phyloP scores from a whole-genome alignment of 257 asterid species.

The Solanum neorickii region DNA sequence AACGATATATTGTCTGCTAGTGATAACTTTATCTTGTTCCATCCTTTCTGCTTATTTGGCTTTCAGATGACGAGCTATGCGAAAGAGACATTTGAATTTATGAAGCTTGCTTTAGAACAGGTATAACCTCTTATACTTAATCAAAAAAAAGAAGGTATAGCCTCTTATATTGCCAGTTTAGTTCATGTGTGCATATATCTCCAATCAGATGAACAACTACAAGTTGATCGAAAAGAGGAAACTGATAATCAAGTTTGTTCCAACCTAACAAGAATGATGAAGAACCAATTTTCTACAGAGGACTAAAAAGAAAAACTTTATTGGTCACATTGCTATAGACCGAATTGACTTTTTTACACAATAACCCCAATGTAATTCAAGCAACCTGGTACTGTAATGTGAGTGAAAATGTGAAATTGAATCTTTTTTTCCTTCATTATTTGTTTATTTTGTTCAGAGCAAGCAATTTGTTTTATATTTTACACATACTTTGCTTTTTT shows the following conservation, averaged over 20 bases:
- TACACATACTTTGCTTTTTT: neutral
- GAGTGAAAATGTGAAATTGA: neutral
- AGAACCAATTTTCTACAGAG: neutral
- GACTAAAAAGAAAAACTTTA: neutral
- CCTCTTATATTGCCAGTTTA: neutral
- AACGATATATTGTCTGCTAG: neutral
- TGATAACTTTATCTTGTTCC: neutral
- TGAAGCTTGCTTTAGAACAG: slow-evolving; percentile 77
- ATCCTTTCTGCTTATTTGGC: neutral
- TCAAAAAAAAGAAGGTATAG: slow-evolving; percentile 23
- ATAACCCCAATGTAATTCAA: neutral
- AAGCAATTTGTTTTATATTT: neutral
- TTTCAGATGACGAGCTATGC: slow-evolving; percentile 25
- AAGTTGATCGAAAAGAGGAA: neutral
- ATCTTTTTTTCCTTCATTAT: neutral
- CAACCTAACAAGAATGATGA: neutral
- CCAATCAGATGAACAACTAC: neutral
- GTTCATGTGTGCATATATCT: neutral
- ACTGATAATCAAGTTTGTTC: neutral
- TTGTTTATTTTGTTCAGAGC: neutral
- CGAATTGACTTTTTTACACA: neutral
- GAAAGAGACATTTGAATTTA: slow-evolving; percentile 27
- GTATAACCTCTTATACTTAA: neutral
- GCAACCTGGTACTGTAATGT: neutral
- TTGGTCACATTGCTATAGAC: neutral